Evolutionary conservation across 768 basidiomycete genomes (phyloP).

Genomic region (Calvatia gigantea): DNA sequence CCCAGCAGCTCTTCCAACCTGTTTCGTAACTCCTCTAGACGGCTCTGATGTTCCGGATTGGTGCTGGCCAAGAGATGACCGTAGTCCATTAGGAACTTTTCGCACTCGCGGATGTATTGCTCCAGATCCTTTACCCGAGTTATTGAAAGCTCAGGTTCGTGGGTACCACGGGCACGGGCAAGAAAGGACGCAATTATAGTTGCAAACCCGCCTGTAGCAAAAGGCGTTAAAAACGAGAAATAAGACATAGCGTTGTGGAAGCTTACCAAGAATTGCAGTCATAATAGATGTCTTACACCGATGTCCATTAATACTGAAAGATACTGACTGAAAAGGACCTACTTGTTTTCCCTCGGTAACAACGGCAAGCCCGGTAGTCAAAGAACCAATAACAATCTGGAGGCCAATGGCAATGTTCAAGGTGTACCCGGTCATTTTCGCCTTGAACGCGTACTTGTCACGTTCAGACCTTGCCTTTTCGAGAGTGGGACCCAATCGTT

Average conservation of each 20-base stretch:
- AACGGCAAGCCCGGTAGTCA: slow-evolving; percentile 60
- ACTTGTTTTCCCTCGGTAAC: slow-evolving; percentile 40
- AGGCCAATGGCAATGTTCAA: slow-evolving; percentile 52
- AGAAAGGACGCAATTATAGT: slow-evolving; percentile 72
- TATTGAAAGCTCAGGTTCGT: slow-evolving; percentile 63
- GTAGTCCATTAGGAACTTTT: slow-evolving; percentile 55
- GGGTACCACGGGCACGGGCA: slow-evolving; percentile 64
- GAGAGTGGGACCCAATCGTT: slow-evolving; percentile 55
- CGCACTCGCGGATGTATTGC: slow-evolving; percentile 60
- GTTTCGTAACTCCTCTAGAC: slow-evolving; percentile 19
- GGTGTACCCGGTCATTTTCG: slow-evolving; percentile 33
- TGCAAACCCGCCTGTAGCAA: slow-evolving; percentile 50
- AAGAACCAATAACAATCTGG: slow-evolving; percentile 61
- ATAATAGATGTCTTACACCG: slow-evolving; percentile 29
- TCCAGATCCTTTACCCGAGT: slow-evolving; percentile 58
- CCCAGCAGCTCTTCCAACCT: slow-evolving; percentile 30
- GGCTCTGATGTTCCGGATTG: slow-evolving; percentile 28
- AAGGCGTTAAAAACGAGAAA: neutral
- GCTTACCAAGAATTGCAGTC: slow-evolving; percentile 35
- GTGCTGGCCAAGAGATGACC: slow-evolving; percentile 35
- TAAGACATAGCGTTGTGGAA: neutral
- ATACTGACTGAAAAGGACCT: slow-evolving; percentile 9
- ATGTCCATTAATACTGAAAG: neutral
- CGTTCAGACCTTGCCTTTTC: slow-evolving; percentile 41
- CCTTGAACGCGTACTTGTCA: slow-evolving; percentile 45